Percentiles rank a stretch among this genome's conserved stretches.
phyloP scores from a whole-genome alignment of 2,329 filamentous ascomycete genomes.

The Elsinoe australis region DNA sequence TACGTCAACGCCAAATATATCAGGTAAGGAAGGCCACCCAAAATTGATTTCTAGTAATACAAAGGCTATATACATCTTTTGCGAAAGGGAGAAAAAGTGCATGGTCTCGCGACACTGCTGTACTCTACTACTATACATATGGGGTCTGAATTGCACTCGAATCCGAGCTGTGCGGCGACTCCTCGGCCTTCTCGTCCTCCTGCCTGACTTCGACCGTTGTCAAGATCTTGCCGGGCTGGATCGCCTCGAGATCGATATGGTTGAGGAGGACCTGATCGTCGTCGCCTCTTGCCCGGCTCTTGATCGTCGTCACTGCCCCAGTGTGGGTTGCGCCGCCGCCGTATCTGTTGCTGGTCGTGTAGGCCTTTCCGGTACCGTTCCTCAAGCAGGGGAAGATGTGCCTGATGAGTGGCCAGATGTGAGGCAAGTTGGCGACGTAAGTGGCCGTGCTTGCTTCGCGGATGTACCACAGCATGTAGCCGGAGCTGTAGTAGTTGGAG shows the following conservation, averaged over 20 bases:
- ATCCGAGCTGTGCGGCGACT: too few species aligned
- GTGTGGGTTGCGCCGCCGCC: slow-evolving; percentile 1
- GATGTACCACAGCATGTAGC: slow-evolving; percentile 52
- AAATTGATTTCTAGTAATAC: too few species aligned
- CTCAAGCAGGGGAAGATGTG: slow-evolving; percentile 24
- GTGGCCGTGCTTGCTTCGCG: slow-evolving; percentile 48
- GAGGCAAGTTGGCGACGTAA: slow-evolving; percentile 47
- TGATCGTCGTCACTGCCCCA: slow-evolving; percentile 4
- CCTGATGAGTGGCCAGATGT: slow-evolving; percentile 47
- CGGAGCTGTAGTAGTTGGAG: slow-evolving; percentile 35
- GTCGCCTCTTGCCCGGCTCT: slow-evolving; percentile 1
- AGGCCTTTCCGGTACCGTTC: neutral
- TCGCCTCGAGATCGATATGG: slow-evolving; percentile 13
- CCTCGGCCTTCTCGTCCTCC: slow-evolving; percentile 10
- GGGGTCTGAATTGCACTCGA: too few species aligned
- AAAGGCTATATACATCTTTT: too few species aligned
- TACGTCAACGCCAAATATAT: too few species aligned
- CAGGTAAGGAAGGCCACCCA: too few species aligned
- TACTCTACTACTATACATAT: too few species aligned
- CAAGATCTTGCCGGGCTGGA: slow-evolving; percentile 1
- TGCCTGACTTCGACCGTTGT: slow-evolving; percentile 15
- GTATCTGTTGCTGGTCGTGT: slow-evolving; percentile 10
- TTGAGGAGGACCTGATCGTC: slow-evolving; percentile 7
- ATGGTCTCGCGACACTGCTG: too few species aligned
- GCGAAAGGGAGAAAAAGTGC: too few species aligned